phyloP scores from a whole-genome alignment of 805 yeast genomes.

The Metschnikowia chrysomelidarum region DNA sequence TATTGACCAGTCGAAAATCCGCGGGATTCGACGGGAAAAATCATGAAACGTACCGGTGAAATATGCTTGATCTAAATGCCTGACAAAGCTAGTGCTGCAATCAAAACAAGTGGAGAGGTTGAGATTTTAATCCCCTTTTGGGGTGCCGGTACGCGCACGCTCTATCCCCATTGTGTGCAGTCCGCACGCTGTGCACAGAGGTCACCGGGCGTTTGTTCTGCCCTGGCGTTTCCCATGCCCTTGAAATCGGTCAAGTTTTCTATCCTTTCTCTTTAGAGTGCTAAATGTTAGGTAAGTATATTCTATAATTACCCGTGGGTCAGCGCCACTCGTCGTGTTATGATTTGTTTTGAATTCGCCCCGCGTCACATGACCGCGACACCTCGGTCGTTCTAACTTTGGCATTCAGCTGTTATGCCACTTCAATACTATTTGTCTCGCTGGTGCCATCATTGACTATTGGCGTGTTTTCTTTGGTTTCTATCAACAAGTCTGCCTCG shows the following conservation, averaged over 20 bases:
- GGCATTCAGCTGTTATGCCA: too few species aligned
- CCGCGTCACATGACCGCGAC: too few species aligned
- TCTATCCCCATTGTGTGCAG: constrained; percentile 5
- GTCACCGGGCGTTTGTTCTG: constrained; percentile 1
- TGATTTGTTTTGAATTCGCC: too few species aligned
- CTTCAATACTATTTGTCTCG: constrained; percentile 3
- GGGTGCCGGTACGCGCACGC: constrained; percentile 20
- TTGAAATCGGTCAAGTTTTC: constrained; percentile 1
- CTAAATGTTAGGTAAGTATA: too few species aligned
- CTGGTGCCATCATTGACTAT: constrained; percentile 5
- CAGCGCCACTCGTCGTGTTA: too few species aligned
- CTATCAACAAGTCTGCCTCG: constrained; percentile 13
- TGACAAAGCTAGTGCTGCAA: constrained; percentile 12
- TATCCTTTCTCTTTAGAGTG: background rate
- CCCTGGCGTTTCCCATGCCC: constrained; percentile 4
- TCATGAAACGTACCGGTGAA: too few species aligned
- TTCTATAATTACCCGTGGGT: too few species aligned
- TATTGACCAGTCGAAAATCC: too few species aligned
- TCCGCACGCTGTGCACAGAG: too few species aligned
- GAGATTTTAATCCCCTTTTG: constrained; percentile 23
- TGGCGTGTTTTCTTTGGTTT: constrained; percentile 10
- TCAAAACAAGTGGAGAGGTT: constrained; percentile 18
- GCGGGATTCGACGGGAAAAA: too few species aligned
- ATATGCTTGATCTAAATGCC: constrained; percentile 7
- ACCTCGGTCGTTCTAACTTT: too few species aligned